Evolutionary conservation across 805 yeast genomes (phyloP).

Genomic region (Starmerella scarabaei): DNA sequence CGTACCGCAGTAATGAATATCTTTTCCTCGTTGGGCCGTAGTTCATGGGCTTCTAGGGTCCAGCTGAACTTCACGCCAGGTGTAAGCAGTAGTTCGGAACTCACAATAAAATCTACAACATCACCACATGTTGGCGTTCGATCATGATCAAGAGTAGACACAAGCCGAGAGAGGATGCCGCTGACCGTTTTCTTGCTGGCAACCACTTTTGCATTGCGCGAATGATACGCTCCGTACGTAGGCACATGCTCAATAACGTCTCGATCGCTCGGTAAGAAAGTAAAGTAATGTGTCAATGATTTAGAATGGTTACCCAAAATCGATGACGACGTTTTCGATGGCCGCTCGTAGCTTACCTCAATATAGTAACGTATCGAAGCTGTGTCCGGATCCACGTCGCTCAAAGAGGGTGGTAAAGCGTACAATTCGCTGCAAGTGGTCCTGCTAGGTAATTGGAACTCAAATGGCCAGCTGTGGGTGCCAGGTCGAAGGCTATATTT

Average conservation of each 20-base stretch:
- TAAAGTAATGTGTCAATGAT: constrained; percentile 34
- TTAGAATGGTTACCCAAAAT: not conserved
- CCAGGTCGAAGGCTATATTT: constrained; percentile 29
- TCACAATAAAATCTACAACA: constrained; percentile 11
- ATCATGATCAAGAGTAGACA: constrained; percentile 16
- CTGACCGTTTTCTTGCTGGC: constrained; percentile 12
- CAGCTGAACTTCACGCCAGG: constrained; percentile 17
- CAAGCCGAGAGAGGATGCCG: constrained; percentile 14
- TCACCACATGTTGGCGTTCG: constrained; percentile 10
- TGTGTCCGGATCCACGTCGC: constrained; percentile 13
- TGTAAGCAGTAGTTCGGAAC: constrained; percentile 15
- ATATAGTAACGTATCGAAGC: constrained; percentile 13
- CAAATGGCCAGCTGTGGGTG: constrained; percentile 27
- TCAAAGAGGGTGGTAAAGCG: constrained; percentile 15
- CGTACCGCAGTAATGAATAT: constrained; percentile 8
- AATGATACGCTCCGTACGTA: constrained; percentile 15
- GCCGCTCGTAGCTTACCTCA: constrained; percentile 2
- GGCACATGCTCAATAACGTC: constrained; percentile 10
- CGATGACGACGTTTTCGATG: not conserved
- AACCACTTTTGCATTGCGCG: constrained; percentile 7
- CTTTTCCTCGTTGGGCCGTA: constrained; percentile 1
- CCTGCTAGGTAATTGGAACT: constrained; percentile 24
- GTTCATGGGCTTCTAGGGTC: constrained; percentile 6
- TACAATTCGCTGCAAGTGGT: constrained; percentile 1
- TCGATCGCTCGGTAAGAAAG: constrained; percentile 35